Percentiles rank a stretch among this genome's conserved stretches.
Conservation (phyloP, 148 eudicot species). For the Arbutus unedo region DNA sequence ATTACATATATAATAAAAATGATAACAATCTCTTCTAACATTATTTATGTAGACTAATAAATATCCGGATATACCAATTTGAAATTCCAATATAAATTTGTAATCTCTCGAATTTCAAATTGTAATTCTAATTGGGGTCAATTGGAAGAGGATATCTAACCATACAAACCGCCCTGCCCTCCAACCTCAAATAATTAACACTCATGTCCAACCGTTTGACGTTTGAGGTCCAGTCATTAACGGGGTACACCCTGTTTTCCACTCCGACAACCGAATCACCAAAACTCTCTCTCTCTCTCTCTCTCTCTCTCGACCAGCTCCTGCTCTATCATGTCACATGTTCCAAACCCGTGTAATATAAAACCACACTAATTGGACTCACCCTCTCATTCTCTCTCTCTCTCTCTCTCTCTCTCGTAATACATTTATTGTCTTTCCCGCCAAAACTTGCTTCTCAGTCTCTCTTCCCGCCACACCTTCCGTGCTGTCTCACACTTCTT, state of each 20-base stretch:
- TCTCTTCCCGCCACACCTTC: background rate
- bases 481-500: background rate
- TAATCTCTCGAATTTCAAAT: too few relatives aligned
- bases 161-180: too few relatives aligned
- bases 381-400: background rate
- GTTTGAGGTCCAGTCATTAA: background rate
- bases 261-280: background rate
- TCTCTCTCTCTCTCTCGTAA: background rate
- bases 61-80: too few relatives aligned
- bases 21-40: too few relatives aligned
- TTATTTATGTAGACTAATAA: too few relatives aligned
- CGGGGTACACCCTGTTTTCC: background rate
- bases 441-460: background rate
- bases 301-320: background rate
- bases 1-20: too few relatives aligned
- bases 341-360: conserved; percentile 10
- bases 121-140: too few relatives aligned
- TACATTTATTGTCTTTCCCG: background rate
- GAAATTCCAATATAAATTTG: too few relatives aligned
- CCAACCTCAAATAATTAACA: too few relatives aligned
- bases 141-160: too few relatives aligned
- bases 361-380: background rate
- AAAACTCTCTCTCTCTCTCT: background rate
- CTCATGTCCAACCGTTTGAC: background rate
- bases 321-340: background rate